Percentiles rank a stretch among this genome's conserved stretches.
These are phyloP conservation scores for Saccharomycopsis fodiens DNA, from an alignment of 805 yeast species.

Conservation along the genomic window DNA sequence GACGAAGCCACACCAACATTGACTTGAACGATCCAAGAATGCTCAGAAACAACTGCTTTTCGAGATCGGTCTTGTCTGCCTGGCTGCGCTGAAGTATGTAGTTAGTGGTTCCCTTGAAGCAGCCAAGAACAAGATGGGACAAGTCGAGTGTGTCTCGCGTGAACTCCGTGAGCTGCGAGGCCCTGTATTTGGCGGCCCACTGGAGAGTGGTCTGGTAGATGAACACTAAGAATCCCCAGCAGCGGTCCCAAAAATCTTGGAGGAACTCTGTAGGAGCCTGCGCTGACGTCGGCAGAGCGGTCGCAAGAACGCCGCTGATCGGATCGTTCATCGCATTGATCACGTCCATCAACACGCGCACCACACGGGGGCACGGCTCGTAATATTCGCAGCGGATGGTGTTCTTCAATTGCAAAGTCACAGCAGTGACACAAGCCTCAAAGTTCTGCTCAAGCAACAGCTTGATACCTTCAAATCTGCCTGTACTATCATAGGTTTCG, in stretches of 20 bases:
- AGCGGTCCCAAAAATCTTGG: slow-evolving; percentile 50
- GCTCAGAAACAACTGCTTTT: slow-evolving; percentile 37
- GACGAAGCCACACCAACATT: slow-evolving; percentile 72
- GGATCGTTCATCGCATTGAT: slow-evolving; percentile 58
- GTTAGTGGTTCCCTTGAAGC: slow-evolving; percentile 45
- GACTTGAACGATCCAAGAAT: slow-evolving; percentile 57
- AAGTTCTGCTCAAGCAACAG: slow-evolving; percentile 41
- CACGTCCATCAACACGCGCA: slow-evolving; percentile 70
- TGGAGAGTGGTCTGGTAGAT: slow-evolving; percentile 57
- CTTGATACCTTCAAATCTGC: slow-evolving; percentile 69
- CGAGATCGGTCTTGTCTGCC: slow-evolving; percentile 22
- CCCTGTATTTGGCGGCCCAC: slow-evolving; percentile 65
- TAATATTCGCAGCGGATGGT: slow-evolving; percentile 42
- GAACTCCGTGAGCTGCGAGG: slow-evolving; percentile 60
- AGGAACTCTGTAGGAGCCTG: slow-evolving; percentile 27
- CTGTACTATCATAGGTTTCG: slow-evolving; percentile 73
- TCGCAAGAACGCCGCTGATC: slow-evolving; percentile 44
- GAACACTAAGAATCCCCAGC: slow-evolving; percentile 69
- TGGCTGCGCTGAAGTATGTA: slow-evolving; percentile 27
- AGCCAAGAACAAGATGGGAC: slow-evolving; percentile 58
- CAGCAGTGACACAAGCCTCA: slow-evolving; percentile 39
- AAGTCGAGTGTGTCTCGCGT: slow-evolving; percentile 82
- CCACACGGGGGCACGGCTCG: slow-evolving; percentile 71
- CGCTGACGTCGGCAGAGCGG: slow-evolving; percentile 23
- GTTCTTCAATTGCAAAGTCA: slow-evolving; percentile 37